phyloP scores from a whole-genome alignment of 2,329 filamentous ascomycete genomes.

The Pseudocercospora vitis region DNA sequence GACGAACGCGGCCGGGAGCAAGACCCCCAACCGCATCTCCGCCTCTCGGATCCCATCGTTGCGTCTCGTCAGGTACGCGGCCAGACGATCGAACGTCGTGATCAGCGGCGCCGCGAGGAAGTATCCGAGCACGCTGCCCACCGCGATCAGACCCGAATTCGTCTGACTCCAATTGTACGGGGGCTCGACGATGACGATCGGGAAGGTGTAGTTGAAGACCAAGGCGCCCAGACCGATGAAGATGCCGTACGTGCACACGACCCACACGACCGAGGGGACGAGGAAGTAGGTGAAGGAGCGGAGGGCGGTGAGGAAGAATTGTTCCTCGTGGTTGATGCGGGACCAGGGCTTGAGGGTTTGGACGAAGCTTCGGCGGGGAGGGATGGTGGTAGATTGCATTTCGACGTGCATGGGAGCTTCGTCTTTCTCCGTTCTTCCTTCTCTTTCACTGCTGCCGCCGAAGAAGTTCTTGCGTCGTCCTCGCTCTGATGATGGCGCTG shows the following conservation, averaged over 20 bases:
- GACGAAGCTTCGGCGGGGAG: conserved; percentile 34
- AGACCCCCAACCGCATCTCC: conserved; percentile 37
- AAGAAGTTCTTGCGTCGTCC: neutral
- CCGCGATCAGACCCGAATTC: conserved; percentile 34
- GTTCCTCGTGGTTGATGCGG: conserved; percentile 36
- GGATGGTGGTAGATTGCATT: conserved; percentile 26
- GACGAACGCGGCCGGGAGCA: conserved; percentile 40
- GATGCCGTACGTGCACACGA: conserved; percentile 41
- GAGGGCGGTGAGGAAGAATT: conserved; percentile 40
- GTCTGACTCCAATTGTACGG: conserved; percentile 38
- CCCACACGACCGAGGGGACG: conserved; percentile 41
- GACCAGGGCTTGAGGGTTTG: conserved; percentile 39
- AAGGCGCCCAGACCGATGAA: conserved; percentile 43
- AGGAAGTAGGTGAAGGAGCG: conserved; percentile 41
- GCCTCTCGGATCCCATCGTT: conserved; percentile 35
- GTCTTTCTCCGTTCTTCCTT: conserved; percentile 26
- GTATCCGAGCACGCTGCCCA: conserved; percentile 41
- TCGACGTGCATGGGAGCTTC: conserved; percentile 28
- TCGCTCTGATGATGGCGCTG: neutral
- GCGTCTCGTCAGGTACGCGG: conserved; percentile 34
- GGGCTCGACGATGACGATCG: conserved; percentile 26
- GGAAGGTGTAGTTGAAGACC: conserved; percentile 38
- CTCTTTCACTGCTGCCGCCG: no score
- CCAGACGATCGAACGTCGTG: conserved; percentile 33
- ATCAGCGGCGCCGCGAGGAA: conserved; percentile 39